Conservation (phyloP, 2,329 filamentous ascomycete species). For the Scedosporium boydii region DNA sequence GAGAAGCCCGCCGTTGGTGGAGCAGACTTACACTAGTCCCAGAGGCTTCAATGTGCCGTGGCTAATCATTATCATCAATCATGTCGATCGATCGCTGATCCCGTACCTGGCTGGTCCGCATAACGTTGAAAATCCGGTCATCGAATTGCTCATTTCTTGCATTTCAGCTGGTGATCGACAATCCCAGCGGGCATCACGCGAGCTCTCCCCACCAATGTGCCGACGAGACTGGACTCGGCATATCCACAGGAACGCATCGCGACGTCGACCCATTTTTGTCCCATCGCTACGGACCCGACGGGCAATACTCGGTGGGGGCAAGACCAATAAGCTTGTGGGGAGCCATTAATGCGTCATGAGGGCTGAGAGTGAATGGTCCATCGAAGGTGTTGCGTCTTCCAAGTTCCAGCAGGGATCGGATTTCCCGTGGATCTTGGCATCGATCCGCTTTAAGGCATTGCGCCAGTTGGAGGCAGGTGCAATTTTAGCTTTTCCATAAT, state of each 20-base stretch:
- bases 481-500: neutral
- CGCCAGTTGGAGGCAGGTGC: neutral
- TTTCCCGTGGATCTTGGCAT: neutral
- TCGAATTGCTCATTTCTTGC: too few species aligned
- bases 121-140: too few species aligned
- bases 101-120: too few species aligned
- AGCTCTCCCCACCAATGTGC: too few species aligned
- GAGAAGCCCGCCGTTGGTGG: too few species aligned
- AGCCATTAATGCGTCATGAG: neutral
- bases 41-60: too few species aligned
- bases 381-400: neutral
- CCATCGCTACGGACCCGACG: neutral
- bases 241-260: neutral
- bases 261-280: neutral
- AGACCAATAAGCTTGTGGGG: neutral
- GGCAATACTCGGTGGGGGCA: neutral
- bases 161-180: too few species aligned
- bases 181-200: too few species aligned
- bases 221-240: too few species aligned
- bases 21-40: too few species aligned
- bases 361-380: neutral
- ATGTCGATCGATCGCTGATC: too few species aligned
- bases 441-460: neutral
- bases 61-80: too few species aligned
- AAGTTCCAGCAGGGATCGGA: neutral